These are phyloP conservation scores for Suhomyces coccinellae DNA, from an alignment of 1,139 yeast genomes.

Conservation along the genomic window DNA sequence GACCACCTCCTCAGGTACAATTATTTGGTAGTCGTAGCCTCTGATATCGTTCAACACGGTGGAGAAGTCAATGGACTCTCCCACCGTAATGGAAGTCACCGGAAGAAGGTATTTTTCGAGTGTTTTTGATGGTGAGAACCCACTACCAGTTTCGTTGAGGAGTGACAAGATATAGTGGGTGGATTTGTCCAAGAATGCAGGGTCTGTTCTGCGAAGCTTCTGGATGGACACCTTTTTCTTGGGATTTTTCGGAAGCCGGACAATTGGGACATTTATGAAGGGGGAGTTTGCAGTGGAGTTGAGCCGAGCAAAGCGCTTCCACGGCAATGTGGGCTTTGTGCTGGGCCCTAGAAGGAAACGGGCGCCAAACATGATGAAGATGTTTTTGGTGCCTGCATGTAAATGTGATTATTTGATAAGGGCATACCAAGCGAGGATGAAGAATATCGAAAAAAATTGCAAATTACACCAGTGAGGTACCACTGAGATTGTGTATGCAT, in stretches of 20 bases:
- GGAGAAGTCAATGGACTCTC: slow-evolving; percentile 64
- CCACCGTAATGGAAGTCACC: slow-evolving; percentile 63
- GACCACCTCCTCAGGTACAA: slow-evolving; percentile 76
- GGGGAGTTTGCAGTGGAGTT: slow-evolving; percentile 1
- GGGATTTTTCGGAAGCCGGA: slow-evolving; percentile 10
- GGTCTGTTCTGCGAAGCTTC: slow-evolving; percentile 30
- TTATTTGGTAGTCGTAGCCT: slow-evolving; percentile 35
- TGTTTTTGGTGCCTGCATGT: not conserved
- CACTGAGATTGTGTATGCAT: too few relatives aligned
- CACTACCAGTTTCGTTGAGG: slow-evolving; percentile 25
- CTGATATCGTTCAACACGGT: slow-evolving; percentile 35
- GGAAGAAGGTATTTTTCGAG: slow-evolving; percentile 32
- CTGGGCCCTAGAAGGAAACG: not conserved
- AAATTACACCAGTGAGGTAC: too few relatives aligned
- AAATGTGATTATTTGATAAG: too few relatives aligned
- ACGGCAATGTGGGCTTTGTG: not conserved
- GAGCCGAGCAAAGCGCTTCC: slow-evolving; percentile 1
- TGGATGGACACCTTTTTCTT: slow-evolving; percentile 29
- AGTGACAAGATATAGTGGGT: slow-evolving; percentile 29
- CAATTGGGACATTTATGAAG: slow-evolving; percentile 10
- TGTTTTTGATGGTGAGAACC: slow-evolving; percentile 23
- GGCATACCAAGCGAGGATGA: not conserved
- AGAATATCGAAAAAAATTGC: not conserved
- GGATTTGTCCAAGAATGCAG: slow-evolving; percentile 22
- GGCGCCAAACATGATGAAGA: not conserved